Conservation (phyloP, 2,329 filamentous ascomycete genomes). For the Trichoderma sp. region DNA sequence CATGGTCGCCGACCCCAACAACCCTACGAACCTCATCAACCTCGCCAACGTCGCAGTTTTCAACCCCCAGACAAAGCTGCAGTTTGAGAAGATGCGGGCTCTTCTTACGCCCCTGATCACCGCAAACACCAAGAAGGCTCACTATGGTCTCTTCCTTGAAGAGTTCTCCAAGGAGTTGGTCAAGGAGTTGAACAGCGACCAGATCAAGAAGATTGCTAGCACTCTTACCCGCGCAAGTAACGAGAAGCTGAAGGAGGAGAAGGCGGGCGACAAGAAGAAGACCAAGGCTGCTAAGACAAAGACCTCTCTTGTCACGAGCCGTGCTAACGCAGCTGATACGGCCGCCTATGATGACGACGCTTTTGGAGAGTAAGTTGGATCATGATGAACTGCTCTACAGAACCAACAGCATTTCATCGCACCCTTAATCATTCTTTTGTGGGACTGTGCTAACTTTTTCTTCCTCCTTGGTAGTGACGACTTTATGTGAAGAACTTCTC, state of each 20-base stretch:
- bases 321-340: conserved; percentile 67
- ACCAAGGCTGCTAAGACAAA: conserved; percentile 96
- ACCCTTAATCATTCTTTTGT: not conserved
- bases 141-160: conserved; percentile 86
- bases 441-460: conserved; percentile 26
- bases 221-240: conserved; percentile 87
- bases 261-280: conserved; percentile 91
- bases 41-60: conserved; percentile 79
- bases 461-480: conserved; percentile 55
- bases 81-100: conserved; percentile 79
- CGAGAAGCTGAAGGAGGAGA: conserved; percentile 99
- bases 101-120: conserved; percentile 77
- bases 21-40: conserved; percentile 80
- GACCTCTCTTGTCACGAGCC: conserved; percentile 70
- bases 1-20: conserved; percentile 69
- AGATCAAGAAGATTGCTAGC: conserved; percentile 95
- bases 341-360: conserved; percentile 75
- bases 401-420: not conserved
- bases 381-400: not conserved
- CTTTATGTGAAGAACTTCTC: conserved; percentile 62
- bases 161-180: conserved; percentile 87
- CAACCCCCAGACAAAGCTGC: conserved; percentile 82
- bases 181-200: conserved; percentile 84
- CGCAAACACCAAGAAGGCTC: conserved; percentile 78
- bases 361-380: conserved; percentile 77